phyloP scores from a whole-genome alignment of 768 basidiomycete species.

The Crepidotus variabilis region DNA sequence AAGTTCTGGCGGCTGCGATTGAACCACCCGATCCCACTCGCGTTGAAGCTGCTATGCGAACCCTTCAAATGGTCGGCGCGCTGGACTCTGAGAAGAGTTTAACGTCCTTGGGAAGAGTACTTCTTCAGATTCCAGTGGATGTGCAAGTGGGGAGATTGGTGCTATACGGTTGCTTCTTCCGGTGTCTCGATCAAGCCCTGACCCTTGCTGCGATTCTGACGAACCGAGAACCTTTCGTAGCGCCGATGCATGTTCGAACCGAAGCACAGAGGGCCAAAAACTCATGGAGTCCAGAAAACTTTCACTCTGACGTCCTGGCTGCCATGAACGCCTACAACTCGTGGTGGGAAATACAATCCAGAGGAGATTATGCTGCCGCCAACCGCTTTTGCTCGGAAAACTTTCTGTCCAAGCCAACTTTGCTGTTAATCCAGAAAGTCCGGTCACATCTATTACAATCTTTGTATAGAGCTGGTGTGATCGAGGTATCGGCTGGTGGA shows the following conservation, averaged over 20 bases:
- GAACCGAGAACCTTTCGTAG: constrained; percentile 87
- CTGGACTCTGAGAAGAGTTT: constrained; percentile 71
- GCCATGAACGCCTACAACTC: constrained; percentile 75
- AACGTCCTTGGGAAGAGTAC: constrained; percentile 83
- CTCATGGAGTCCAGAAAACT: constrained; percentile 75
- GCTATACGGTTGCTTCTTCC: constrained; percentile 89
- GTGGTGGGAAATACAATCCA: constrained; percentile 73
- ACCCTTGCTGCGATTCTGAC: constrained; percentile 90
- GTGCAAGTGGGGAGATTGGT: constrained; percentile 87
- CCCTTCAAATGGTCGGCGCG: constrained; percentile 84
- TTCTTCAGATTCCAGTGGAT: constrained; percentile 87
- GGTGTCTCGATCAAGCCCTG: constrained; percentile 82
- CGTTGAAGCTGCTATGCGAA: constrained; percentile 74
- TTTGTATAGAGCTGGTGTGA: constrained; percentile 75
- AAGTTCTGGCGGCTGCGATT: constrained; percentile 80
- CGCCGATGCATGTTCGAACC: constrained; percentile 70
- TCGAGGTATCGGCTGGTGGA: constrained; percentile 77
- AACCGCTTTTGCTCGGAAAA: constrained; percentile 80
- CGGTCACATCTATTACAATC: constrained; percentile 74
- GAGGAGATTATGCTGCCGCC: constrained; percentile 60
- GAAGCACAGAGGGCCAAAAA: constrained; percentile 72
- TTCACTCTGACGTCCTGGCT: constrained; percentile 81
- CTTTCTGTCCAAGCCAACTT: constrained; percentile 83
- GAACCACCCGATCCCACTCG: constrained; percentile 82
- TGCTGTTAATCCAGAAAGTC: constrained; percentile 78